Percentiles rank a stretch among this genome's conserved stretches.
phyloP scores from a whole-genome alignment of 2,329 filamentous ascomycete genomes.

The Teratosphaeria epicoccoides region DNA sequence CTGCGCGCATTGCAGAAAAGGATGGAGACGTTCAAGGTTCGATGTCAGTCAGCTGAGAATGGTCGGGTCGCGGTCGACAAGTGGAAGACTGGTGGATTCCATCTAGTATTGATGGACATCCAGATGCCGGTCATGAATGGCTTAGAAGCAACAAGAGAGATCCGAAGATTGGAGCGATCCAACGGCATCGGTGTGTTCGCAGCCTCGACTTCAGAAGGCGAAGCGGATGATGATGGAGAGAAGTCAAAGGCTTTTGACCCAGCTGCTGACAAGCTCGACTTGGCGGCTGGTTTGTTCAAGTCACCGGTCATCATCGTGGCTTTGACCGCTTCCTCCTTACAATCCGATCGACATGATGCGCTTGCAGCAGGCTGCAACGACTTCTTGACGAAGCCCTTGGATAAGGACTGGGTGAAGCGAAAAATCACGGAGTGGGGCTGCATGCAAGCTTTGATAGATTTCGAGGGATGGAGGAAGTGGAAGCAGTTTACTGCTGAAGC shows the following conservation, averaged over 20 bases:
- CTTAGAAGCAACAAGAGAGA: constrained; percentile 88
- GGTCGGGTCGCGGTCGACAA: constrained; percentile 85
- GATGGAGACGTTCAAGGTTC: constrained; percentile 87
- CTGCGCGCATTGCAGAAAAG: constrained; percentile 86
- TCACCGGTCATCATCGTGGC: constrained; percentile 97
- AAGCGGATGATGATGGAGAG: constrained; percentile 7
- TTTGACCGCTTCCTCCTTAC: constrained; percentile 83
- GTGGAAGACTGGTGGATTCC: constrained; percentile 86
- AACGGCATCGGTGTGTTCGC: constrained; percentile 85
- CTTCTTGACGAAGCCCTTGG: constrained; percentile 92
- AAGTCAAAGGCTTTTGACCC: constrained; percentile 24
- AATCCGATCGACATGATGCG: constrained; percentile 91
- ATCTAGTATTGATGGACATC: constrained; percentile 96
- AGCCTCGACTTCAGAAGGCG: constrained; percentile 26
- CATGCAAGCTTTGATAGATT: constrained; percentile 98
- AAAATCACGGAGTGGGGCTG: constrained; percentile 99
- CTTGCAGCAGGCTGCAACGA: constrained; percentile 94
- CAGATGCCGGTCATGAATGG: constrained; percentile 36
- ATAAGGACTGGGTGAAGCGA: constrained; percentile 91
- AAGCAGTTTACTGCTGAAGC: constrained; percentile 56
- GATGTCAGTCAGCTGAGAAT: constrained; percentile 96
- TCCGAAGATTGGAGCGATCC: constrained; percentile 74
- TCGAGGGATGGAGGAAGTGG: constrained; percentile 96
- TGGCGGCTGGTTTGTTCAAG: constrained; percentile 63
- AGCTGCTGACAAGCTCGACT: constrained; percentile 59